phyloP scores from a whole-genome alignment of 805 yeast genomes.

The Saturnispora hagleri region DNA sequence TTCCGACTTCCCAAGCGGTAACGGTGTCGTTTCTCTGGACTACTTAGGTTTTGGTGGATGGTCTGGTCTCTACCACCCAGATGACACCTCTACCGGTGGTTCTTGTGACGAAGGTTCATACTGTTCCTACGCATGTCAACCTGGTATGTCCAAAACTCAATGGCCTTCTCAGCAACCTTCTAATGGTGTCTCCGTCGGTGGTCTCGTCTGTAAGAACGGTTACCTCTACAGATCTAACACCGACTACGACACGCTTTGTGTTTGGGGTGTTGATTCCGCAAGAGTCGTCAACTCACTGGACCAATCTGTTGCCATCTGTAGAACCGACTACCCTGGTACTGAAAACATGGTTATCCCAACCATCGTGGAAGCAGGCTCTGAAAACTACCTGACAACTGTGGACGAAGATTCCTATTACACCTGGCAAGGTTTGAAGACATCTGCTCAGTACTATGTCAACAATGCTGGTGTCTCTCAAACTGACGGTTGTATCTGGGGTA shows the following conservation, averaged over 20 bases:
- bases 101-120: conserved; percentile 80
- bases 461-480: conserved; percentile 85
- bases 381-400: conserved; percentile 68
- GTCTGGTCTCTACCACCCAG: conserved; percentile 51
- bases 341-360: conserved; percentile 98
- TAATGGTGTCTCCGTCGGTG: conserved; percentile 89
- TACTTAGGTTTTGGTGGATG: conserved; percentile 58
- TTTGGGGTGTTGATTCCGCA: conserved; percentile 73
- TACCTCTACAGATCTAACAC: conserved; percentile 75
- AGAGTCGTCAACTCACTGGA: conserved; percentile 53
- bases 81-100: conserved; percentile 38
- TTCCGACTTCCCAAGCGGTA: conserved; percentile 64
- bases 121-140: conserved; percentile 97
- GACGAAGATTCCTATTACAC: conserved; percentile 66
- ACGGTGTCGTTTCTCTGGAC: conserved; percentile 73
- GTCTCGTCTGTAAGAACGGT: conserved; percentile 78
- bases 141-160: conserved; percentile 98
- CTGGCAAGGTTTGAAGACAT: conserved; percentile 76
- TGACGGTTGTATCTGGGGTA: conserved; percentile 95
- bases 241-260: conserved; percentile 63
- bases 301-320: conserved; percentile 78
- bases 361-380: conserved; percentile 56
- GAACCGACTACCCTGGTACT: conserved; percentile 99
- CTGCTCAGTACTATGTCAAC: conserved; percentile 96
- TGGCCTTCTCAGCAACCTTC: conserved; percentile 89